A percentile compares a stretch with the other conserved stretches of the same genome.
Conservation (phyloP, 2,329 filamentous ascomycete genomes). For the Trichoderma brevicompactum region DNA sequence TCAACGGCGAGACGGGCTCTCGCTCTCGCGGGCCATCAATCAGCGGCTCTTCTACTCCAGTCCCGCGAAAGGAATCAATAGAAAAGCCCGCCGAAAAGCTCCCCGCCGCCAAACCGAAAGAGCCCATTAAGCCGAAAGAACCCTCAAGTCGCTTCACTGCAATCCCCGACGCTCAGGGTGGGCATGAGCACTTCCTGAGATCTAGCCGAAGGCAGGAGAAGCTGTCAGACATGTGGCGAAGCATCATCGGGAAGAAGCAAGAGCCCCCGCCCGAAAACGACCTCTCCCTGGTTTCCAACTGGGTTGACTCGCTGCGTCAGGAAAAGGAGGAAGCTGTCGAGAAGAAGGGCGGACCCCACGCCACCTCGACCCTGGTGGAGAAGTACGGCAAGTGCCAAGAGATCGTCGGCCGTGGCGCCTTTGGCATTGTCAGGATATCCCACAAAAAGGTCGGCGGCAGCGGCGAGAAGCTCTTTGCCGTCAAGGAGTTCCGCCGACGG, state of each 20-base stretch:
- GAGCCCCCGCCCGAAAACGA: conserved; percentile 75
- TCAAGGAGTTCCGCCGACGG: conserved; percentile 95
- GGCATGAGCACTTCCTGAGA: conserved; percentile 86
- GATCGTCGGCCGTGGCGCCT: conserved; percentile 92
- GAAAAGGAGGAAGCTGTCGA: conserved; percentile 86
- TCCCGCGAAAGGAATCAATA: conserved; percentile 49
- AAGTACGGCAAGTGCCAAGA: conserved; percentile 99
- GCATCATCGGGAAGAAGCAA: conserved; percentile 82
- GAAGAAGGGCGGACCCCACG: conserved; percentile 75
- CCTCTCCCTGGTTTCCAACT: conserved; percentile 89
- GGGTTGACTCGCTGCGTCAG: conserved; percentile 90
- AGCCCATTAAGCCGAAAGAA: conserved; percentile 42
- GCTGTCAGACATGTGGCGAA: conserved; percentile 86
- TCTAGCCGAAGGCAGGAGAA: conserved; percentile 93
- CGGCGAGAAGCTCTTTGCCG: conserved; percentile 89
- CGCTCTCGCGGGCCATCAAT: conserved; percentile 45
- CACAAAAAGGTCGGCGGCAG: conserved; percentile 88
- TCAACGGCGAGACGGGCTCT: conserved; percentile 41
- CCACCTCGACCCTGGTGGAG: conserved; percentile 77
- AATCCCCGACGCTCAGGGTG: conserved; percentile 61
- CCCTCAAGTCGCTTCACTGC: conserved; percentile 56
- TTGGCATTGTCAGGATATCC: conserved; percentile 95
- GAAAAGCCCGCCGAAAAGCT: conserved; percentile 37
- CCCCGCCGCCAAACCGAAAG: conserved; percentile 38
- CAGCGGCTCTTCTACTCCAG: conserved; percentile 44